A percentile compares a stretch with the other conserved stretches of the same genome.
Conservation (phyloP, 257 asterid genomes). For the Perilla frutescens region DNA sequence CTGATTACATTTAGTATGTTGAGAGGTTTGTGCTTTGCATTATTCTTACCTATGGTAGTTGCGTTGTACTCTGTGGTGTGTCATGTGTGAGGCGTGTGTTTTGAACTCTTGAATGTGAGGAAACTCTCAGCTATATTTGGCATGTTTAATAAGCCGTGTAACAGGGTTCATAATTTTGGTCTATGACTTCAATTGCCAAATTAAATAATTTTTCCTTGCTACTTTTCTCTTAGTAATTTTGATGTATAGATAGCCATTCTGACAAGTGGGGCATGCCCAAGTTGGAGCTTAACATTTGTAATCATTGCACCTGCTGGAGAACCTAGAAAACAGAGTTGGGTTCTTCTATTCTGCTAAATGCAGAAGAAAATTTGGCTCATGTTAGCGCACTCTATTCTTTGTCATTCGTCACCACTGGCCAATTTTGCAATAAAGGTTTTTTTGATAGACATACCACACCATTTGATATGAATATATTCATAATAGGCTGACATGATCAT, state of each 20-base stretch:
- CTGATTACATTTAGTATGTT: constrained; percentile 77
- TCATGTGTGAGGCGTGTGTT: not conserved
- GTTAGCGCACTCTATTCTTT: not conserved
- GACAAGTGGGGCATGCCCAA: too few relatives aligned
- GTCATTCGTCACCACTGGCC: not conserved
- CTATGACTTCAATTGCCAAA: not conserved
- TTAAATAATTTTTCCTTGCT: too few relatives aligned
- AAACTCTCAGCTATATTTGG: not conserved
- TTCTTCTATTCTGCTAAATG: not conserved
- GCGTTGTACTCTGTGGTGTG: constrained; percentile 10
- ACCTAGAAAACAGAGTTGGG: not conserved
- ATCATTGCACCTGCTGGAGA: not conserved
- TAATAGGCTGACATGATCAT: not conserved
- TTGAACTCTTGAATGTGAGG: constrained; percentile 9
- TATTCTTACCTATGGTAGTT: constrained; percentile 25
- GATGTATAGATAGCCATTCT: not conserved
- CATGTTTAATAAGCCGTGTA: not conserved
- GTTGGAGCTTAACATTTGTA: not conserved
- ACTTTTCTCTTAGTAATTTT: not conserved
- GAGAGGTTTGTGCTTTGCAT: constrained; percentile 70
- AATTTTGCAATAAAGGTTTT: not conserved
- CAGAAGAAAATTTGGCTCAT: not conserved
- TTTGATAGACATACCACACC: not conserved
- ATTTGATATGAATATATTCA: constrained; percentile 6
- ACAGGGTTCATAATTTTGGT: not conserved